Conservation (phyloP, 192 early-diverging fungal genomes). For the Coemansia furcata region DNA sequence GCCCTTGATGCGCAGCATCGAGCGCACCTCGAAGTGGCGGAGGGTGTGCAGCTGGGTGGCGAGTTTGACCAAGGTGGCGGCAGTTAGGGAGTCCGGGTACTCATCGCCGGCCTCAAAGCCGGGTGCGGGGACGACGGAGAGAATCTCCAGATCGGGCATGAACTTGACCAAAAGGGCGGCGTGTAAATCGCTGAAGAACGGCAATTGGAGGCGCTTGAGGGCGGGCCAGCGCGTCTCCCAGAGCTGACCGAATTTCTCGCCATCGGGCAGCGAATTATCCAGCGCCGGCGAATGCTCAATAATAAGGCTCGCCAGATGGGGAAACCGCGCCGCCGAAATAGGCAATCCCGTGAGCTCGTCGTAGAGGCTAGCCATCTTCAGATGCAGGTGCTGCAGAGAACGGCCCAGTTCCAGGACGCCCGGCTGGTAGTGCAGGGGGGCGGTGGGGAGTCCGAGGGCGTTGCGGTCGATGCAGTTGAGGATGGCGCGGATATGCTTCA, state of each 20-base stretch:
- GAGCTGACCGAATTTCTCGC: conserved; percentile 52
- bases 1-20: conserved; percentile 34
- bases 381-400: conserved; percentile 44
- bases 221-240: conserved; percentile 44
- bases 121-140: conserved; percentile 35
- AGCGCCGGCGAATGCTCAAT: conserved; percentile 53
- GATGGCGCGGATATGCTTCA: conserved; percentile 50
- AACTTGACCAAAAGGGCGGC: conserved; percentile 45
- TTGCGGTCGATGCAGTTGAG: conserved; percentile 55
- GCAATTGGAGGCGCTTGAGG: conserved; percentile 47
- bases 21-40: conserved; percentile 46
- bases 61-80: conserved; percentile 27
- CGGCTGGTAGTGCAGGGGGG: conserved; percentile 42
- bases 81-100: conserved; percentile 38
- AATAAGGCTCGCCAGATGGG: conserved; percentile 38
- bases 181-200: conserved; percentile 51
- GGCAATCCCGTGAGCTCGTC: conserved; percentile 49
- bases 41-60: conserved; percentile 41
- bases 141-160: conserved; percentile 49
- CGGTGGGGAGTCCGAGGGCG: conserved; percentile 39
- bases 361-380: conserved; percentile 50
- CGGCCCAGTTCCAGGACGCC: conserved; percentile 35
- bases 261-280: conserved; percentile 48
- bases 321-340: conserved; percentile 39
- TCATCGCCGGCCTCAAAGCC: conserved; percentile 51